phyloP scores from a whole-genome alignment of 306 rosid species.

The Acacia melanoxylon region DNA sequence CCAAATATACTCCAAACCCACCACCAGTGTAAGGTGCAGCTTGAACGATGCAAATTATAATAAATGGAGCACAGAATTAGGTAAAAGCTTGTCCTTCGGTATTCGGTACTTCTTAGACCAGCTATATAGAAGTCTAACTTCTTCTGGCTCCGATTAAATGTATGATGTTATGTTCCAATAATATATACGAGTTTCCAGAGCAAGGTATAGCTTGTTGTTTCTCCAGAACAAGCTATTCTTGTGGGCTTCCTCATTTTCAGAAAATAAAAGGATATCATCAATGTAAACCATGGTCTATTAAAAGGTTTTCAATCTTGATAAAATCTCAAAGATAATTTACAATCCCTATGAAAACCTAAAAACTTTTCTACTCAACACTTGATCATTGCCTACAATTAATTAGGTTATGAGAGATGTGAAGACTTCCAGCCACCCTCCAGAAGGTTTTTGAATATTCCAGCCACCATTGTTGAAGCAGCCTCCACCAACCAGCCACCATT shows the following conservation, averaged over 20 bases:
- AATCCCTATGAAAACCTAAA: too few relatives aligned
- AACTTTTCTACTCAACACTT: background rate
- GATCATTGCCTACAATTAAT: background rate
- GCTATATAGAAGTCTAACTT: background rate
- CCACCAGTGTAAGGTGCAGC: background rate
- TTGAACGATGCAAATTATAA: background rate
- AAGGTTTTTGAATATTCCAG: too few relatives aligned
- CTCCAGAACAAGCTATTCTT: background rate
- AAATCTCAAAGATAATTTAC: too few relatives aligned
- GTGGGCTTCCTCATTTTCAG: too few relatives aligned
- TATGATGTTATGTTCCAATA: background rate
- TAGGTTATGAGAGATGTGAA: background rate
- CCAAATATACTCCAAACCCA: background rate
- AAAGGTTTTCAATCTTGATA: too few relatives aligned
- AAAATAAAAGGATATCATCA: too few relatives aligned
- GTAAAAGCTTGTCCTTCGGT: background rate
- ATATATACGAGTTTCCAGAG: background rate
- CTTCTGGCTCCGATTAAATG: background rate
- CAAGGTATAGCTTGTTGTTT: background rate
- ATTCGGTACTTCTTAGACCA: background rate
- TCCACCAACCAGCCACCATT: too few relatives aligned
- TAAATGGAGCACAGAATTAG: background rate
- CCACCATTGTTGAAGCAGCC: too few relatives aligned
- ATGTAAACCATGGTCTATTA: too few relatives aligned
- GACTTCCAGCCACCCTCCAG: too few relatives aligned